Evolutionary conservation across 1,139 yeast genomes (phyloP).

Genomic region (Citeromyces hawaiiensis): DNA sequence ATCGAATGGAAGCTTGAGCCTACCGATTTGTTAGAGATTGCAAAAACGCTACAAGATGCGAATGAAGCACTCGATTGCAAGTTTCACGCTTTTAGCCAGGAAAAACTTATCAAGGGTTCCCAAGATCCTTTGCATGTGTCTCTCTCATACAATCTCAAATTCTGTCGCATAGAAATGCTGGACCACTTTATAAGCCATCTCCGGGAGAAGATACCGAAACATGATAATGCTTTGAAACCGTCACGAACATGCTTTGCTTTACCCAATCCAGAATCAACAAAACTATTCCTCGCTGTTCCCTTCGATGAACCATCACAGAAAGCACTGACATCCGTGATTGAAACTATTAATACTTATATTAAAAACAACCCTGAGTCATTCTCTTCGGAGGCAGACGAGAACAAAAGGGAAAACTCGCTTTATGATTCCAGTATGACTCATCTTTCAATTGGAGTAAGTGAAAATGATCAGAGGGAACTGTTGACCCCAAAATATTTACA

Average conservation of each 20-base stretch:
- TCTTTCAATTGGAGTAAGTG: conserved; percentile 2
- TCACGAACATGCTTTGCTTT: not conserved
- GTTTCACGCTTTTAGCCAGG: not conserved
- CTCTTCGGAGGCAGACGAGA: not conserved
- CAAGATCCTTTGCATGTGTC: not conserved
- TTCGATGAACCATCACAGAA: not conserved
- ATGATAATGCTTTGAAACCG: not conserved
- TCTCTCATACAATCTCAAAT: conserved; percentile 1
- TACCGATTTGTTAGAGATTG: not conserved
- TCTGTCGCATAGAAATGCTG: not conserved
- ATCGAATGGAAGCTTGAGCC: not conserved
- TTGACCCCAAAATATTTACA: not conserved
- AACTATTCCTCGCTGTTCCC: conserved; percentile 1
- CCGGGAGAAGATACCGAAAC: not conserved
- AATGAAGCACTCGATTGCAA: not conserved
- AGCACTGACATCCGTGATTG: not conserved
- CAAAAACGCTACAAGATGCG: not conserved
- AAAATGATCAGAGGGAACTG: not conserved
- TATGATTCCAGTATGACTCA: conserved; percentile 1
- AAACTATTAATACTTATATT: not conserved
- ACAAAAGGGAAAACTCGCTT: conserved; percentile 1
- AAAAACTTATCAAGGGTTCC: not conserved
- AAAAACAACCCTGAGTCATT: not conserved
- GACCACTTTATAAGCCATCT: not conserved
- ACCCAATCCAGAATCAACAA: conserved; percentile 2